These are phyloP conservation scores for Leccinum fallax DNA, from an alignment of 1,284 basidiomycete genomes.

Conservation along the genomic window DNA sequence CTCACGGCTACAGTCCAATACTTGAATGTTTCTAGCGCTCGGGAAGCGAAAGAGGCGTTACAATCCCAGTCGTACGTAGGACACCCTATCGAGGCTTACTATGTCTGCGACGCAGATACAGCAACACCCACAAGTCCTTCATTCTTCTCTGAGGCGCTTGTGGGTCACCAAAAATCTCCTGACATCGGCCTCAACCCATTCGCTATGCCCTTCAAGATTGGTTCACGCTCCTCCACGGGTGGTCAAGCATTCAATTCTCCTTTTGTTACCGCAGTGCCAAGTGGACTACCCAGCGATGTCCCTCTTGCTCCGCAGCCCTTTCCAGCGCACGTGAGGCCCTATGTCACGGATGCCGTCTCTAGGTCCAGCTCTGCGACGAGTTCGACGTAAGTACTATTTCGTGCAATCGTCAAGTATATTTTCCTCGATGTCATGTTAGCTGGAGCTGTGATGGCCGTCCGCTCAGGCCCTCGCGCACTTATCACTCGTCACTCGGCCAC, in stretches of 20 bases:
- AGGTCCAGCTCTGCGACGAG: conserved; percentile 39
- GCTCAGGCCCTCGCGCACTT: conserved; percentile 18
- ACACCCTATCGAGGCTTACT: conserved; percentile 49
- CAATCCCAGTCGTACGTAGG: conserved; percentile 62
- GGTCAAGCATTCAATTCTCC: conserved; percentile 11
- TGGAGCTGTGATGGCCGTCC: conserved; percentile 35
- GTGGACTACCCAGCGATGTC: conserved; percentile 26
- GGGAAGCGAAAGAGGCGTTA: conserved; percentile 62
- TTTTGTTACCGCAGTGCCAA: conserved; percentile 8
- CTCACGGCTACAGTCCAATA: conserved; percentile 67
- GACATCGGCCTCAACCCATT: conserved; percentile 38
- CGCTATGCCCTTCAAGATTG: conserved; percentile 34
- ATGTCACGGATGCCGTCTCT: conserved; percentile 30
- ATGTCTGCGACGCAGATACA: conserved; percentile 35
- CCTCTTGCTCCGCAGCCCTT: conserved; percentile 35
- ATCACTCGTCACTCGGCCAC: conserved; percentile 15
- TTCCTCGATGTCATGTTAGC: conserved; percentile 21
- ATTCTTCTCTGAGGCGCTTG: conserved; percentile 12
- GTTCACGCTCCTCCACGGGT: conserved; percentile 13
- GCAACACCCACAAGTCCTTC: conserved; percentile 20
- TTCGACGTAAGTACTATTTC: conserved; percentile 35
- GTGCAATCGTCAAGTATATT: neutral
- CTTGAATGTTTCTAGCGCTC: conserved; percentile 50
- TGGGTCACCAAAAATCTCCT: conserved; percentile 18
- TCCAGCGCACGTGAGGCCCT: conserved; percentile 21